Conservation (phyloP, 2,329 filamentous ascomycete genomes). For the Ilyonectria destructans region DNA sequence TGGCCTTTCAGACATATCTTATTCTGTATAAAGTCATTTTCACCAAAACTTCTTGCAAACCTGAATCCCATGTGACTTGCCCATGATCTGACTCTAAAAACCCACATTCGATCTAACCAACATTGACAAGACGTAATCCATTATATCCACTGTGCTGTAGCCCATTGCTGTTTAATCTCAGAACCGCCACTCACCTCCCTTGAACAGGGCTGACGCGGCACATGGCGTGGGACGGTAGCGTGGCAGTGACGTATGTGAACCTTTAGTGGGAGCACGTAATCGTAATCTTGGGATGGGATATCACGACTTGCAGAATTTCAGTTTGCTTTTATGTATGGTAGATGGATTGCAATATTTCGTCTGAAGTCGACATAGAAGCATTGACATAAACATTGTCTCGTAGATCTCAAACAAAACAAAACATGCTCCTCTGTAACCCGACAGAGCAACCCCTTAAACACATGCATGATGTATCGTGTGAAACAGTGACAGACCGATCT, state of each 20-base stretch:
- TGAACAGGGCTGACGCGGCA: too few species aligned
- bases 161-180: too few species aligned
- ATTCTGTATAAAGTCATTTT: slow-evolving; percentile 47
- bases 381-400: not conserved
- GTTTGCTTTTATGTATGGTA: not conserved
- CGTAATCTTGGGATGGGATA: not conserved
- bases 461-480: not conserved
- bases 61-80: not conserved
- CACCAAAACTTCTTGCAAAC: not conserved
- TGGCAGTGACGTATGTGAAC: not conserved
- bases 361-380: not conserved
- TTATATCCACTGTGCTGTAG: too few species aligned
- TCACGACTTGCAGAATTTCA: not conserved
- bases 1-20: slow-evolving; percentile 43
- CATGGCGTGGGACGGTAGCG: too few species aligned
- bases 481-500: not conserved
- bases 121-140: too few species aligned
- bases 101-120: too few species aligned
- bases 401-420: not conserved
- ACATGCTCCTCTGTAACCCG: not conserved
- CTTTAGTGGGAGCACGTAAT: not conserved
- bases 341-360: not conserved
- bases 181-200: too few species aligned
- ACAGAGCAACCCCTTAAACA: not conserved
- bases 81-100: not conserved